These are phyloP conservation scores for Punica granatum DNA, from an alignment of 345 rosid genomes.

Conservation along the genomic window DNA sequence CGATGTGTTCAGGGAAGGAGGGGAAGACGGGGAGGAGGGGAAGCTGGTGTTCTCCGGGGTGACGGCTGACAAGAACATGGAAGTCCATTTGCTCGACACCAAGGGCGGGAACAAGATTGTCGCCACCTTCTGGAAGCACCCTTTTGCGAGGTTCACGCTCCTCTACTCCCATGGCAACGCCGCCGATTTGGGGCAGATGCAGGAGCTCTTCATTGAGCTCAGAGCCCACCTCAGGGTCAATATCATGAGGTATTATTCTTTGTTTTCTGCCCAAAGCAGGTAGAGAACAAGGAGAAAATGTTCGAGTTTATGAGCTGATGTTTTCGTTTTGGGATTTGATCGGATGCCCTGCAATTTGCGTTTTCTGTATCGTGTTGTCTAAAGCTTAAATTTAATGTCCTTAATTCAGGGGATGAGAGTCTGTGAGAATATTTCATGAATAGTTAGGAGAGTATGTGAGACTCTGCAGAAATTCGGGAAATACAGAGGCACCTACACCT, in stretches of 20 bases:
- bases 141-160: constrained; percentile 78
- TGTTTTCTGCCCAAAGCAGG: background rate
- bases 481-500: background rate
- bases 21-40: constrained; percentile 25
- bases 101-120: constrained; percentile 75
- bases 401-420: background rate
- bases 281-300: background rate
- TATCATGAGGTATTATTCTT: constrained; percentile 62
- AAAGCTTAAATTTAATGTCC: background rate
- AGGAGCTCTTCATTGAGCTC: constrained; percentile 89
- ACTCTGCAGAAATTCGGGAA: background rate
- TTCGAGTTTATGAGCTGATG: background rate
- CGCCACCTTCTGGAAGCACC: constrained; percentile 94
- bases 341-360: background rate
- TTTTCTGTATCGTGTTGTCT: background rate
- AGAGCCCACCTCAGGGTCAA: constrained; percentile 92
- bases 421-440: background rate
- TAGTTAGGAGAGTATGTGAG: background rate
- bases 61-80: constrained; percentile 67
- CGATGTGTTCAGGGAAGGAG: constrained; percentile 46
- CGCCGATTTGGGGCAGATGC: constrained; percentile 96
- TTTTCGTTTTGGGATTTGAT: background rate
- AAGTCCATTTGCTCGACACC: constrained; percentile 70
- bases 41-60: constrained; percentile 56
- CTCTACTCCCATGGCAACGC: constrained; percentile 97